Evolutionary conservation across 352 stramenopile species (phyloP).

Genomic region (Phytophthora niederhauseri): DNA sequence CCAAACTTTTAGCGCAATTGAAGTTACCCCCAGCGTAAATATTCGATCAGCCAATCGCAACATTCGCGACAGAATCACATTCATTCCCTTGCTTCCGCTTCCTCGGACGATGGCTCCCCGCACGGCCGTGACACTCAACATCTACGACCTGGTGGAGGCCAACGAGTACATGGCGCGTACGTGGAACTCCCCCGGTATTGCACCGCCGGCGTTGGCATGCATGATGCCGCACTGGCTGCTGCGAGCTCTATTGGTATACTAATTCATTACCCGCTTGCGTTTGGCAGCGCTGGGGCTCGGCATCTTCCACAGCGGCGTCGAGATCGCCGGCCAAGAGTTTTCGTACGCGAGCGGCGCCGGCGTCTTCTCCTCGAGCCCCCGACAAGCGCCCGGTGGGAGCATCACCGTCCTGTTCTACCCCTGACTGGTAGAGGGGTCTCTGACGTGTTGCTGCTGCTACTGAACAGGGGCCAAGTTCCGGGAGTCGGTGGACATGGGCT

Average conservation of each 20-base stretch:
- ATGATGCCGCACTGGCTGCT: too few relatives aligned
- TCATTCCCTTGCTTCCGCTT: neutral
- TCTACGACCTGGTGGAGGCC: conserved; percentile 93
- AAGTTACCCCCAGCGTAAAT: neutral
- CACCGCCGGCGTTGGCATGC: neutral
- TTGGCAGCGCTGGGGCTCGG: conserved; percentile 80
- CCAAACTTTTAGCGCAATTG: too few relatives aligned
- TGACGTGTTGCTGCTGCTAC: neutral
- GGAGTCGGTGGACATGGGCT: conserved; percentile 89
- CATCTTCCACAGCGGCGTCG: conserved; percentile 93
- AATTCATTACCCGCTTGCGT: neutral
- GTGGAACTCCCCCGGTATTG: neutral
- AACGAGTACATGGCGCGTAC: conserved; percentile 90
- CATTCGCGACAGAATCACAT: conserved; percentile 11
- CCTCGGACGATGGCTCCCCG: conserved; percentile 47
- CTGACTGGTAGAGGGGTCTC: neutral
- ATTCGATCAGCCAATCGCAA: conserved; percentile 5
- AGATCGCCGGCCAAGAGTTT: conserved; percentile 93
- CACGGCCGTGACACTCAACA: conserved; percentile 87
- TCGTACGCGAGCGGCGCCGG: conserved; percentile 92
- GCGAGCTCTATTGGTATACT: too few relatives aligned
- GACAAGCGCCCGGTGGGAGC: conserved; percentile 60
- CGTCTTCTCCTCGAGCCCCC: conserved; percentile 84
- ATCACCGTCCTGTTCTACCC: neutral
- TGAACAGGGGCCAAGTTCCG: conserved; percentile 88